Evolutionary conservation across 371 early-diverging fungal species (phyloP), one percentile per base, ranked within the genome.

Genomic region (Batrachochytrium dendrobatidis): DNA sequence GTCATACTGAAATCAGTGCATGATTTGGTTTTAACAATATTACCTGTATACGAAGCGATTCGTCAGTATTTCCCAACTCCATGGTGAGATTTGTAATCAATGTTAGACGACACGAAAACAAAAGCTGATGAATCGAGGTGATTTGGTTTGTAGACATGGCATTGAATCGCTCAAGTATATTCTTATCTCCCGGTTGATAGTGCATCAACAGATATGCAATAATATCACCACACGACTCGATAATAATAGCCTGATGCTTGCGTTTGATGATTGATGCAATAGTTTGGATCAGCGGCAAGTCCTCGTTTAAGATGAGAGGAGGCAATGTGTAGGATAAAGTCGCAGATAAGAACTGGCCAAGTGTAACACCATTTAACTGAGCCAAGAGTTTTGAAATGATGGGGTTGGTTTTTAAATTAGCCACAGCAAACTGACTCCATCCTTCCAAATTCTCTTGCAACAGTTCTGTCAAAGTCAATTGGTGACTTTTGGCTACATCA

Each of bases 121-220:
- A 53, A 30, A 70, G 26, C 17, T 53, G 43, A 4, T 22, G 32
- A 20, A 69, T 22, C 4, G 63, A 49, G 18, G 61, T 45, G 1
- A 34, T 39, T n/a, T 62, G 31, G 17, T 24, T 17, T 22, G 33
- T 8, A 45, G 53, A 12, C 10, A 57, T 20, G 54, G 30, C 29
- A 32, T 20, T 3, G 26, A 26, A 26, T 12, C 6, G 46, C 26
- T 12, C 24, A 12, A 45, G 24, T 45, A 3, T 20, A 5, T 45
- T 20, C 3, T 43, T 1, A 18, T 28, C n/a, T 35, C 34, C 4
- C 53, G n/a, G 34, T 26, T 33, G 30, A 44, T 65, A 64, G 34
- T 55, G 52, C 58, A 75, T 58, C 45, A 72, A 61, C 22, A 75
- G 58, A 25, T 55, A 17, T 17, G 67, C 55, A 22, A 75, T 39